phyloP scores from a whole-genome alignment of 2,329 filamentous ascomycete species.

The Fusarium nisikadoi region DNA sequence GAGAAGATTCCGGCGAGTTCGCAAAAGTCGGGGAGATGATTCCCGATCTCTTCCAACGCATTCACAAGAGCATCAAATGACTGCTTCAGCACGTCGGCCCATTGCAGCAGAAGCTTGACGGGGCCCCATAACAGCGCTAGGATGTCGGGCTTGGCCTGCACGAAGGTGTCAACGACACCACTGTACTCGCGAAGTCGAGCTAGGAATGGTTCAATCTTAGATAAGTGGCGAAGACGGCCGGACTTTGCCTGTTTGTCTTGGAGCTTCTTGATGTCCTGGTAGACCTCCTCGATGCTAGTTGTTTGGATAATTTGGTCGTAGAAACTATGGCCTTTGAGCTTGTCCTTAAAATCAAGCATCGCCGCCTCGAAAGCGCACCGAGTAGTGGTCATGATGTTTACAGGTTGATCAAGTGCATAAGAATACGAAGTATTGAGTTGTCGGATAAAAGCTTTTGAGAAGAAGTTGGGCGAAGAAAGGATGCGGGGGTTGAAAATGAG shows the following conservation, averaged over 20 bases:
- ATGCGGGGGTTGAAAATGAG: not conserved
- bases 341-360: not conserved
- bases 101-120: not conserved
- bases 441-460: accelerated
- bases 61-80: not conserved
- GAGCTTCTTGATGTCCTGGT: not conserved
- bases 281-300: not conserved
- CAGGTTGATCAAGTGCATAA: accelerated
- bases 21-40: not conserved
- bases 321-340: not conserved
- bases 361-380: not conserved
- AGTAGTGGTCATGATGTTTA: not conserved
- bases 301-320: not conserved
- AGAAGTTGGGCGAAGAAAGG: too few species aligned
- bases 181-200: not conserved
- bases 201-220: not conserved
- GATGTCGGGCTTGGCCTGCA: slow-evolving; percentile 15
- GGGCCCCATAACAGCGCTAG: slow-evolving; percentile 26
- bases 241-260: not conserved
- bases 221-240: not conserved
- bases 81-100: not conserved
- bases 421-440: accelerated
- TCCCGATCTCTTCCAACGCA: not conserved
- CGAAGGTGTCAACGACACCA: not conserved
- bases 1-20: not conserved